Percentiles rank a stretch among this genome's conserved stretches.
Conservation (phyloP, 192 early-diverging fungal genomes). For the Coemansia asiatica region DNA sequence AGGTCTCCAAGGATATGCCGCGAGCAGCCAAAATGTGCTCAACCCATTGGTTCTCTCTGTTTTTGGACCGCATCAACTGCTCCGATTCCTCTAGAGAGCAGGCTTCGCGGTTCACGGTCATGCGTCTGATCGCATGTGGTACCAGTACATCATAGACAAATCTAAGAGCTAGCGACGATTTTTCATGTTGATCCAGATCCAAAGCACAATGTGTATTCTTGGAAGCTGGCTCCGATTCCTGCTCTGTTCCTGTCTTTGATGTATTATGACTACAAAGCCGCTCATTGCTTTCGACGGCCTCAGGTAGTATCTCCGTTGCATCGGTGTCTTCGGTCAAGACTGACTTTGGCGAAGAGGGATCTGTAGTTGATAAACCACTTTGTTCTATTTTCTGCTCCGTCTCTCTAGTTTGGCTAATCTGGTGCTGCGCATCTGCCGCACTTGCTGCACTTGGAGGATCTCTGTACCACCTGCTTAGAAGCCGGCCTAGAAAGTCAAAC, state of each 20-base stretch:
- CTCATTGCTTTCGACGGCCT: neutral
- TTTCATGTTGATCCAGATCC: neutral
- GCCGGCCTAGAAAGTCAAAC: constrained; percentile 49
- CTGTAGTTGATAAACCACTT: neutral
- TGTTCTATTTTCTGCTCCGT: neutral
- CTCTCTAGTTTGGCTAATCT: too few relatives aligned
- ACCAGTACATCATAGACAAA: constrained; percentile 53
- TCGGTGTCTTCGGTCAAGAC: neutral
- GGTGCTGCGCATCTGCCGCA: neutral
- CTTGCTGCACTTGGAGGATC: constrained; percentile 22
- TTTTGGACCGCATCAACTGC: constrained; percentile 20
- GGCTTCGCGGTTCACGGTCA: constrained; percentile 28
- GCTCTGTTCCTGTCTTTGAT: neutral
- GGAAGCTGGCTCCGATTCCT: neutral
- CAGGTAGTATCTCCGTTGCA: neutral
- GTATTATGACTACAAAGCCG: too few relatives aligned
- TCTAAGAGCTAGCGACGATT: constrained; percentile 18
- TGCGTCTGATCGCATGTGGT: constrained; percentile 46
- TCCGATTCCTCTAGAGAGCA: constrained; percentile 47
- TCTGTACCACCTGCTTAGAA: constrained; percentile 39
- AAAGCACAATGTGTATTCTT: too few relatives aligned
- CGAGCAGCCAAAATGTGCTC: constrained; percentile 49
- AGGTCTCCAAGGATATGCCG: constrained; percentile 6
- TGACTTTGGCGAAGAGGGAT: neutral
- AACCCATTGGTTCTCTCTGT: constrained; percentile 40